Conservation (phyloP, 768 basidiomycete genomes). For the Gymnopilus junonius region DNA sequence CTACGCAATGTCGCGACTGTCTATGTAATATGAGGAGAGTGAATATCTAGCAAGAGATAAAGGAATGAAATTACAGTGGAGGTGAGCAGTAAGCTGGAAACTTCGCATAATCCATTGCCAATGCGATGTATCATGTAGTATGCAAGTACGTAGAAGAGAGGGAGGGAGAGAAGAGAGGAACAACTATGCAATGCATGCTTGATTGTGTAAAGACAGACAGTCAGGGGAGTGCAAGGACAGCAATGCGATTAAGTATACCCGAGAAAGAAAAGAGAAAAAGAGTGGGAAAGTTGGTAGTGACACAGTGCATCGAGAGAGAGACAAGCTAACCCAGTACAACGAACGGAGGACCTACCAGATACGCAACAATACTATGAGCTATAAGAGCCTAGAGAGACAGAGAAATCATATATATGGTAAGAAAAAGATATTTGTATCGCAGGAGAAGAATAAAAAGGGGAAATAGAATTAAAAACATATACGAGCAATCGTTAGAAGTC, state of each 20-base stretch:
- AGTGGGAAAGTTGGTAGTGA: conserved; percentile 7
- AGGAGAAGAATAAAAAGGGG: neutral
- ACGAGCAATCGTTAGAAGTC: conserved; percentile 16
- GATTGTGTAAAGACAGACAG: neutral
- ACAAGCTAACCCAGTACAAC: conserved; percentile 16
- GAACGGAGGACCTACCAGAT: conserved; percentile 10
- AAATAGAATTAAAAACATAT: neutral
- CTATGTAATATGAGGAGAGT: no score
- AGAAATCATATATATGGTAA: conserved; percentile 10
- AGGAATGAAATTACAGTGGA: no score
- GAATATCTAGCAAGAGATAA: no score
- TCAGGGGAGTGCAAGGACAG: conserved; percentile 23
- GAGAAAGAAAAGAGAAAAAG: conserved; percentile 7
- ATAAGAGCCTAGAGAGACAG: conserved; percentile 4
- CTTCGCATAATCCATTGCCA: neutral
- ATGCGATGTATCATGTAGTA: neutral
- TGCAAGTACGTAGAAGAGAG: neutral
- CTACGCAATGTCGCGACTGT: no score
- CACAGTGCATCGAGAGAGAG: conserved; percentile 20
- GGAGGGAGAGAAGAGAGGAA: neutral
- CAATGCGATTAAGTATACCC: conserved; percentile 14
- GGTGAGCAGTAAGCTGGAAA: no score
- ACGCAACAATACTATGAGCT: conserved; percentile 7
- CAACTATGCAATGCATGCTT: neutral
- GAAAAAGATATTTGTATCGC: conserved; percentile 9